Conservation (phyloP, 129 eudicot genomes). For the Flaveria brownii region DNA sequence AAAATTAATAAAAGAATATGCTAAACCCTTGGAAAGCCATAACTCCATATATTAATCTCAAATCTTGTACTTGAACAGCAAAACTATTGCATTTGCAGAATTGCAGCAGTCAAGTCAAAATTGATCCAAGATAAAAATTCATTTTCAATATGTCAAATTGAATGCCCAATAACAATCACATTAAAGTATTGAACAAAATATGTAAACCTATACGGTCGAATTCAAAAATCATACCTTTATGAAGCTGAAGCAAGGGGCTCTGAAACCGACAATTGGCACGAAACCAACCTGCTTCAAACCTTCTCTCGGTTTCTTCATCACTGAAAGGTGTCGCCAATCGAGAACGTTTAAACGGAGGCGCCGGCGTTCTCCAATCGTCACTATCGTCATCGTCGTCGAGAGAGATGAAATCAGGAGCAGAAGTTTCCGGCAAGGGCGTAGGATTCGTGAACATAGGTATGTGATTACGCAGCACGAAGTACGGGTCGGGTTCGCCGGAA, state of each 20-base stretch:
- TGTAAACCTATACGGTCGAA: neutral
- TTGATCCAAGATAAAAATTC: neutral
- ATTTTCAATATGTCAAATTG: neutral
- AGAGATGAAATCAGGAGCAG: conserved; percentile 68
- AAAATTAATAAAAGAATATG: neutral
- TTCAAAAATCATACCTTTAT: conserved; percentile 55
- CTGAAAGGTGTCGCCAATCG: conserved; percentile 24
- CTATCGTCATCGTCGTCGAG: conserved; percentile 47
- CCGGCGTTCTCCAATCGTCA: conserved; percentile 2
- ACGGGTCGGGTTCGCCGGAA: conserved; percentile 44
- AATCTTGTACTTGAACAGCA: neutral
- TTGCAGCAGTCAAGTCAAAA: neutral
- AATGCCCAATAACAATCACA: neutral
- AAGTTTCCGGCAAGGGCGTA: conserved; percentile 41
- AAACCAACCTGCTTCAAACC: conserved; percentile 76
- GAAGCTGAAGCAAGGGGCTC: conserved; percentile 96
- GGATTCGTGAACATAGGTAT: conserved; percentile 40
- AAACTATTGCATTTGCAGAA: neutral
- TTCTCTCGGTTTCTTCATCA: conserved; percentile 35
- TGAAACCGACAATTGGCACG: conserved; percentile 64
- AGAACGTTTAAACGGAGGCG: conserved; percentile 31
- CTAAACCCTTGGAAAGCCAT: neutral
- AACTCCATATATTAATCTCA: neutral
- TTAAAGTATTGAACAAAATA: neutral
- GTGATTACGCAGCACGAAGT: conserved; percentile 64